A percentile compares a stretch with the other conserved stretches of the same genome.
These are phyloP conservation scores for Leccinum subrobustum DNA, from an alignment of 1,284 basidiomycete genomes.

Conservation along the genomic window DNA sequence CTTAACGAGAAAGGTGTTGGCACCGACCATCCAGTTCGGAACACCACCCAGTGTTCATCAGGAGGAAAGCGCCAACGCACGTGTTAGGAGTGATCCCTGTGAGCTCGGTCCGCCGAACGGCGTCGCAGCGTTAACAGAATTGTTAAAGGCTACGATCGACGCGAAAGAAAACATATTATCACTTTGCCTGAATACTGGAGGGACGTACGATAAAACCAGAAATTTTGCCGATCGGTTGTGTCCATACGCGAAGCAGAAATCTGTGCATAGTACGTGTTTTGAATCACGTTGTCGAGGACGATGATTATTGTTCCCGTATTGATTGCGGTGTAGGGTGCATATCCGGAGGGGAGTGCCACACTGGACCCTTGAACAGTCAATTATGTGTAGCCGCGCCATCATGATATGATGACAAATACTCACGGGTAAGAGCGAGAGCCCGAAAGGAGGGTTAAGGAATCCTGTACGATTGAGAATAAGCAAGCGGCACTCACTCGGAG, in stretches of 20 bases:
- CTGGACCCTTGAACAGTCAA: no score
- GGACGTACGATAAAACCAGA: conserved; percentile 69
- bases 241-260: conserved; percentile 68
- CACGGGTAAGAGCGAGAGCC: no score
- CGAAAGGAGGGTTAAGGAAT: no score
- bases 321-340: conserved; percentile 57
- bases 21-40: conserved; percentile 87
- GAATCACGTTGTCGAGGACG: conserved; percentile 50
- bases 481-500: no score
- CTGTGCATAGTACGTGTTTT: conserved; percentile 61
- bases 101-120: conserved; percentile 69
- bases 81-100: conserved; percentile 42
- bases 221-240: conserved; percentile 65
- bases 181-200: background rate
- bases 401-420: no score
- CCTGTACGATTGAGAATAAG: no score
- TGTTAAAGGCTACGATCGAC: conserved; percentile 61
- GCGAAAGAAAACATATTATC: background rate
- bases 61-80: conserved; percentile 89
- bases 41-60: conserved; percentile 53
- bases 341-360: conserved; percentile 30
- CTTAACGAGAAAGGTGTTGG: conserved; percentile 74
- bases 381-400: no score
- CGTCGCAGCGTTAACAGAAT: conserved; percentile 63
- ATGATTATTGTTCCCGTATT: conserved; percentile 92